A percentile compares a stretch with the other conserved stretches of the same genome.
Conservation (phyloP, 441 rosid genomes). For the Daphne laureola region DNA sequence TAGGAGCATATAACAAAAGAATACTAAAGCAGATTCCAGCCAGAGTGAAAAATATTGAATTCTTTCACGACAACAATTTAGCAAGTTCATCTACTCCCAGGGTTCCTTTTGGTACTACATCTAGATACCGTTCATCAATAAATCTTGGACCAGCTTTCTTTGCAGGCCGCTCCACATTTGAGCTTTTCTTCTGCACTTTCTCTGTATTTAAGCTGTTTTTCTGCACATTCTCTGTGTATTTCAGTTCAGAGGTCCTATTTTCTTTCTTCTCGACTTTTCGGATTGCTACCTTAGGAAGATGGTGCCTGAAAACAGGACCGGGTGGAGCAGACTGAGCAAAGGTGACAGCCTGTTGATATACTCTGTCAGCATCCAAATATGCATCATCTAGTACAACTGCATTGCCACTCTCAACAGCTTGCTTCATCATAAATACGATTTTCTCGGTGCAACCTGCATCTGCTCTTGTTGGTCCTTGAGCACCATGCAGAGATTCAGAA, state of each 20-base stretch:
- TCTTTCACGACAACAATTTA: constrained; percentile 47
- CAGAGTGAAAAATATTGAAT: neutral
- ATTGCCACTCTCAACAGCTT: constrained; percentile 65
- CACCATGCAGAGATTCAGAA: constrained; percentile 17
- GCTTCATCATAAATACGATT: constrained; percentile 38
- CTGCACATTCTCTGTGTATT: neutral
- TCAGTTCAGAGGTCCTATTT: constrained; percentile 17
- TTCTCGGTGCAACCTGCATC: constrained; percentile 24
- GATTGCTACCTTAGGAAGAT: constrained; percentile 23
- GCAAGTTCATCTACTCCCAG: constrained; percentile 76
- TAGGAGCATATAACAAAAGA: too few species aligned
- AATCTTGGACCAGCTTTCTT: constrained; percentile 15
- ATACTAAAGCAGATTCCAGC: too few species aligned
- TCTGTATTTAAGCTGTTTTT: constrained; percentile 3
- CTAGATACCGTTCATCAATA: constrained; percentile 20
- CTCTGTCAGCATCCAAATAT: constrained; percentile 50
- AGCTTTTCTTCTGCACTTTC: constrained; percentile 17
- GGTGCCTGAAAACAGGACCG: constrained; percentile 47
- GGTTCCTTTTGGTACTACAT: constrained; percentile 42
- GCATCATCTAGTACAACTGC: constrained; percentile 46
- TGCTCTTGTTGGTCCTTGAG: constrained; percentile 13
- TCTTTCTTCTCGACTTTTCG: constrained; percentile 34
- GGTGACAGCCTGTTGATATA: constrained; percentile 46
- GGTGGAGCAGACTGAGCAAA: constrained; percentile 50
- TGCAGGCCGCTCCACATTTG: constrained; percentile 15